Evolutionary conservation across 2,329 filamentous ascomycete species (phyloP), one percentile per base, ranked within the genome.

Genomic region (Aspergillus neotritici): DNA sequence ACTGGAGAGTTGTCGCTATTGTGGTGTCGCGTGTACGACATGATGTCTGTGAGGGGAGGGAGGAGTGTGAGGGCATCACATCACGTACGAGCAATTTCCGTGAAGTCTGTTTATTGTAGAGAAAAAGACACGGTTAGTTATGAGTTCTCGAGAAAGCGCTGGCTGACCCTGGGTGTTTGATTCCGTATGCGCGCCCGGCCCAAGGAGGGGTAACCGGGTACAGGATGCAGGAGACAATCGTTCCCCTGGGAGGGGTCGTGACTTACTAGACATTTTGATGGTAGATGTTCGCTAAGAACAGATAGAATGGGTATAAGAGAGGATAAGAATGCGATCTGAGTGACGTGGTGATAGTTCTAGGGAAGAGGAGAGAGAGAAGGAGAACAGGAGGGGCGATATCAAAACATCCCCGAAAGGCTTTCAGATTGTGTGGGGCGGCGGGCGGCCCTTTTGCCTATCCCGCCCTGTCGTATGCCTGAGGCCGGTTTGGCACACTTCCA

Each of bases 61-160:
- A n/a, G n/a, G n/a, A n/a, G n/a, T n/a, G n/a, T n/a, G n/a, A n/a
- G n/a, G n/a, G n/a, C n/a, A 36, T 38, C 30, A 31, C 40, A 46
- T 44, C 46, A 67, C 67, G 44, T 65, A 71, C 68, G 52, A 54
- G 68, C 68, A 51, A 71, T 60, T 25, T 8, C 38, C 29, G 49
- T 39, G 57, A 67, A 71, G 54, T 67, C 67, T 70, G 41, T 3
- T 46, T 7, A 14, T 15, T n/a, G 35, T 33, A 15, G 33, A 30
- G 34, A 2, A 34, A 9, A 25, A 9, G 21, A 25, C 21, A 25
- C 21, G 5, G 21, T 25, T 9, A 25, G 21, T 25, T 25, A 2
- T 25, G 21, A 8, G 21, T 25, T 25, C 7, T 25, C 9, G 21
- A 9, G 9, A 5, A 25, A 25, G 21, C 21, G 21, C 21, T 25